Conservation (phyloP, 257 asterid species). For the Jacaranda mimosifolia region DNA sequence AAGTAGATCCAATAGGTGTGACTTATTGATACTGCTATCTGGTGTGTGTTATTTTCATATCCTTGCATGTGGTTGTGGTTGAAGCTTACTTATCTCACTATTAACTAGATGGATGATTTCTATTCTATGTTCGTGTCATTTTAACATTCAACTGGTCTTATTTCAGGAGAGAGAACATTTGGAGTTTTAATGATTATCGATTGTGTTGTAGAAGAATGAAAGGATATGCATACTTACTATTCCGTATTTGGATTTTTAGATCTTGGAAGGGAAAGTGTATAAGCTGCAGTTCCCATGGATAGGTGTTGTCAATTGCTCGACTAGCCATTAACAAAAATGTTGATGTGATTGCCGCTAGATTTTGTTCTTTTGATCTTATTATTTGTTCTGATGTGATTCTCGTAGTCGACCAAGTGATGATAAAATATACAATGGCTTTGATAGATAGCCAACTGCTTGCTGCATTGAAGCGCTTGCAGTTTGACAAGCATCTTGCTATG, state of each 20-base stretch:
- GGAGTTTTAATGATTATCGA: slow-evolving; percentile 89
- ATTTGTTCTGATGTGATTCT: slow-evolving; percentile 35
- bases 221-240: slow-evolving; percentile 20
- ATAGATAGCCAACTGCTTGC: slow-evolving; percentile 97
- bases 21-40: not conserved
- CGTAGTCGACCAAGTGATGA: slow-evolving; percentile 99
- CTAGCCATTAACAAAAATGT: slow-evolving; percentile 92
- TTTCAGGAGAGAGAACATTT: slow-evolving; percentile 91
- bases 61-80: no score
- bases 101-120: slow-evolving; percentile 18
- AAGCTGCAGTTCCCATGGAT: slow-evolving; percentile 98
- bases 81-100: not conserved
- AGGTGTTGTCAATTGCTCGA: slow-evolving; percentile 95
- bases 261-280: slow-evolving; percentile 88
- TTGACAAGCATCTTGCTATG: slow-evolving; percentile 98
- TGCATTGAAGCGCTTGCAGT: slow-evolving; percentile 95
- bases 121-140: not conserved
- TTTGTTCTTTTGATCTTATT: slow-evolving; percentile 50
- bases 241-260: slow-evolving; percentile 55
- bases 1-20: slow-evolving; percentile 87
- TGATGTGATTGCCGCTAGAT: slow-evolving; percentile 98
- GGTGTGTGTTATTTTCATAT: no score
- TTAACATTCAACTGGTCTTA: slow-evolving; percentile 33
- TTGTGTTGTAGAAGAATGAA: slow-evolving; percentile 5
- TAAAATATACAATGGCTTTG: slow-evolving; percentile 85